Percentiles rank a stretch among this genome's conserved stretches.
phyloP scores from a whole-genome alignment of 169 alveolate species.

The Sarcocystis neurona region DNA sequence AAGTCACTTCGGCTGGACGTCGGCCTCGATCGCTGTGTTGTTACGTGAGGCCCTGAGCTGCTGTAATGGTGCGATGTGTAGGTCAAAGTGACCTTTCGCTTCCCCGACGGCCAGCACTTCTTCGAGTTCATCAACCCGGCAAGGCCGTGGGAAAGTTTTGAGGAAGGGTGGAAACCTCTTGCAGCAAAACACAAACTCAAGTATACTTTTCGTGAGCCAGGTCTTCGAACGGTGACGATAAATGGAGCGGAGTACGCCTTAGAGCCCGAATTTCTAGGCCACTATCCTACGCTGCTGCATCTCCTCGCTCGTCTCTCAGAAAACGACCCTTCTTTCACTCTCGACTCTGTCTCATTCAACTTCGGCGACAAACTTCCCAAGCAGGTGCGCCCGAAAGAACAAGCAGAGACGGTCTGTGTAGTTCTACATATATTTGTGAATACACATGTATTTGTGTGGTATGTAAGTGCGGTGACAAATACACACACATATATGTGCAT shows the following conservation, averaged over 20 bases:
- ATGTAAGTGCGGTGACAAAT: no score
- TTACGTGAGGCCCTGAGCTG: no score
- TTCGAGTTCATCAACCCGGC: not conserved
- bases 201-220: not conserved
- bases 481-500: no score
- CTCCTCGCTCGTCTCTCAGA: constrained; percentile 3
- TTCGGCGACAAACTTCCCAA: constrained; percentile 1
- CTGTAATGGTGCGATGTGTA: not conserved
- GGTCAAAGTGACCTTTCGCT: not conserved
- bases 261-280: not conserved
- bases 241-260: not conserved
- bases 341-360: not conserved
- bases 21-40: no score
- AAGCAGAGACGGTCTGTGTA: no score
- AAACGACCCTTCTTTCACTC: not conserved
- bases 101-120: not conserved
- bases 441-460: no score
- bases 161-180: not conserved
- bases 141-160: not conserved
- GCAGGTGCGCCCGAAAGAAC: no score
- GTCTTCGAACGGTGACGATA: not conserved
- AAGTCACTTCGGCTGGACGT: no score
- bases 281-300: not conserved
- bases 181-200: not conserved
- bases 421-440: no score